Evolutionary conservation across 202 grass and related monocot genomes (phyloP), one percentile per base, ranked within the genome.

Genomic region (Panicum virgatum): DNA sequence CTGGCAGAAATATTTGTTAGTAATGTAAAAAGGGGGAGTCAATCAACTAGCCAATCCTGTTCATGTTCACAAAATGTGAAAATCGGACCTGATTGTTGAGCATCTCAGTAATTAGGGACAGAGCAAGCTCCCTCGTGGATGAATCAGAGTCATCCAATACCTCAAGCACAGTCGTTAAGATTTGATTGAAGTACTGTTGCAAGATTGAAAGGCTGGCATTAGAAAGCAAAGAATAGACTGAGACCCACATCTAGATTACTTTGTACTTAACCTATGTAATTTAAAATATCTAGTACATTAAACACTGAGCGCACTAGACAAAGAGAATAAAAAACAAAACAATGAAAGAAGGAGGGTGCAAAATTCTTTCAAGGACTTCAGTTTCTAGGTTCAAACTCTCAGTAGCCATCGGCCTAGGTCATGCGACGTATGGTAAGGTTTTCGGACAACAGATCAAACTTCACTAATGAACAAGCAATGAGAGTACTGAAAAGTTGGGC

Each of bases 101-200:
- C 91, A 99, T 99, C 89, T 91, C 86, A 23, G 68, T 68, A 78
- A 94, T 83, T 72, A 99, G 82, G 90, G 96, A 92, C 72, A 99
- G 79, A 71, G 89, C 87, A 65, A 94, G 78, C 74, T 96, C 96
- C 83, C 87, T 91, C 9, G 83, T 84, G 27, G 89, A 89, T 76
- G 89, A 73, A 77, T 96, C 96, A 38, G 93, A 82, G 80, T 92
- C 96, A 82, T 90, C 91, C 85, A 99, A 79, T 9, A 90, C 85
- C 75, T 96, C 96, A 79, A 99, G 90, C 63, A 93, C 93, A 84
- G 93, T 75, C 32, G 83, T 92, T 78, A 99, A 89, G 61, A 96
- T 96, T 91, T 99, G 96, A 99, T 96, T 99, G 91, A 99, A 99
- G 66, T 99, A 99, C 96, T 99, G 92, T 83, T 27, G 16, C 69